Conservation (phyloP, 352 stramenopile species). For the Phytophthora sojae region DNA sequence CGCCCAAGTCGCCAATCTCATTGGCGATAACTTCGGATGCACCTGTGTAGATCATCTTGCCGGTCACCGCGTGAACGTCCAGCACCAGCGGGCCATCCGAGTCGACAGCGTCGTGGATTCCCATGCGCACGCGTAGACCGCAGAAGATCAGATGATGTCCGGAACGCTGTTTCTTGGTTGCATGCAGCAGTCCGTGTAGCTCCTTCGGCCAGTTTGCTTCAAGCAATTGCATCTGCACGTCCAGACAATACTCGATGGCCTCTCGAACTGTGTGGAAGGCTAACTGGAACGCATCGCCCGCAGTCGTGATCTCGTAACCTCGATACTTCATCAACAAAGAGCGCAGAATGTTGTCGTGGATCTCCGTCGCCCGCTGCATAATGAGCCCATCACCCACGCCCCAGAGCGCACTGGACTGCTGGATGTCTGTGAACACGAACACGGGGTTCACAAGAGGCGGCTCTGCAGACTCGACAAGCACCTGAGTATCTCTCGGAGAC, state of each 20-base stretch:
- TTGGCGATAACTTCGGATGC: constrained; percentile 60
- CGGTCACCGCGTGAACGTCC: constrained; percentile 56
- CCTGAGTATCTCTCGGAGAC: constrained; percentile 37
- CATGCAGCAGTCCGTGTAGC: constrained; percentile 45
- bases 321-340: constrained; percentile 55
- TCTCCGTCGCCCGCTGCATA: constrained; percentile 59
- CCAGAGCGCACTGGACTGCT: constrained; percentile 69
- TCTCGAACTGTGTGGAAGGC: constrained; percentile 66
- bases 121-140: constrained; percentile 66
- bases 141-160: constrained; percentile 51
- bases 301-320: constrained; percentile 71
- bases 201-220: constrained; percentile 58
- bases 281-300: constrained; percentile 63
- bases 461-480: constrained; percentile 40
- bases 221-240: constrained; percentile 61
- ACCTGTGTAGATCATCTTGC: constrained; percentile 68
- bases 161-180: constrained; percentile 45
- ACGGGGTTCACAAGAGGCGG: constrained; percentile 55
- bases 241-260: constrained; percentile 64
- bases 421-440: constrained; percentile 76
- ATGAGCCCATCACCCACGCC: constrained; percentile 43
- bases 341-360: constrained; percentile 64
- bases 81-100: constrained; percentile 45
- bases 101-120: constrained; percentile 58
- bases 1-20: constrained; percentile 60